A percentile compares a stretch with the other conserved stretches of the same genome.
phyloP scores from a whole-genome alignment of 23 red algal species.

The Gracilariopsis chorda region DNA sequence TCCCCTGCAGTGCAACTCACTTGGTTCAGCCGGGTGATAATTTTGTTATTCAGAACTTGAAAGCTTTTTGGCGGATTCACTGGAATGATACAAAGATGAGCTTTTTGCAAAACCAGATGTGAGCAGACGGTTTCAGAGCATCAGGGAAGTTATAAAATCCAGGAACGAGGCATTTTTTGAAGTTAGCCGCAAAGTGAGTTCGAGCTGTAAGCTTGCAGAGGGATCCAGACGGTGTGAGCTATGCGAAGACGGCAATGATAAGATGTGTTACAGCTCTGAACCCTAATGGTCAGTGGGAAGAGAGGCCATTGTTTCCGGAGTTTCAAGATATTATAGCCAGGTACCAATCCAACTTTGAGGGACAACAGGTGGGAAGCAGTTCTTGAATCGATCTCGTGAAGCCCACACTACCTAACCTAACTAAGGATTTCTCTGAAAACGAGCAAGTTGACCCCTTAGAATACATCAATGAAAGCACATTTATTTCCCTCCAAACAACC shows the following conservation, averaged over 20 bases:
- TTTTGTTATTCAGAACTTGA: conserved; percentile 30
- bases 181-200: neutral
- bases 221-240: neutral
- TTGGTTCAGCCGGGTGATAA: conserved; percentile 1
- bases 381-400: too few relatives aligned
- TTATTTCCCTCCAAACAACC: too few relatives aligned
- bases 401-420: too few relatives aligned
- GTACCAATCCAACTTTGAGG: too few relatives aligned
- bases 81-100: neutral
- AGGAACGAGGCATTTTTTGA: neutral
- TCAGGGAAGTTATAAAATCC: neutral
- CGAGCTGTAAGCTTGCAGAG: neutral
- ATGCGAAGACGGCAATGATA: neutral
- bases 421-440: too few relatives aligned
- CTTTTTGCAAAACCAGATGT: neutral
- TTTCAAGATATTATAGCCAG: too few relatives aligned
- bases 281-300: neutral
- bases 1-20: neutral
- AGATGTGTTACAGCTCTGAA: neutral
- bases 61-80: neutral
- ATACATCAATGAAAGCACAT: too few relatives aligned
- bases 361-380: too few relatives aligned
- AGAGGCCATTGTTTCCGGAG: too few relatives aligned
- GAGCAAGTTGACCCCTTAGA: too few relatives aligned
- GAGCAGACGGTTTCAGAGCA: neutral